Percentiles rank a stretch among this genome's conserved stretches.
Evolutionary conservation across 495 filamentous ascomycete genomes (phyloP).

Genomic region (Daldinia decipiens): DNA sequence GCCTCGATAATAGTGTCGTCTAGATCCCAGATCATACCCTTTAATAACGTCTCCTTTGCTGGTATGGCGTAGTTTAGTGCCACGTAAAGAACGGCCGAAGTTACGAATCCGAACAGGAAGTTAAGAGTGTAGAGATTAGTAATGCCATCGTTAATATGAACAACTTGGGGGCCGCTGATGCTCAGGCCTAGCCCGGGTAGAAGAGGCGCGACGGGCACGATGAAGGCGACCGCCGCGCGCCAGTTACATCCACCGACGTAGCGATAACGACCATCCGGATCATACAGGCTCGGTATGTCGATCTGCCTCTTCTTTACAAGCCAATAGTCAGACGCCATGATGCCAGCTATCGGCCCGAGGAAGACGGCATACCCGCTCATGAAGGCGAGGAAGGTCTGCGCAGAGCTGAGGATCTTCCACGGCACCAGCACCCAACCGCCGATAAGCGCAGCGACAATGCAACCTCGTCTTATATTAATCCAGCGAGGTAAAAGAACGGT

Average conservation of each 20-base stretch:
- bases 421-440: constrained; percentile 67
- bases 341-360: constrained; percentile 73
- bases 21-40: constrained; percentile 49
- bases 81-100: constrained; percentile 54
- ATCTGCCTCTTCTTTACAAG: constrained; percentile 68
- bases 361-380: constrained; percentile 73
- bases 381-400: constrained; percentile 67
- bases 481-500: constrained; percentile 67
- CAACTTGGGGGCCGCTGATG: constrained; percentile 50
- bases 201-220: constrained; percentile 70
- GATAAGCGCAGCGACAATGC: constrained; percentile 62
- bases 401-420: constrained; percentile 71
- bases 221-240: constrained; percentile 70
- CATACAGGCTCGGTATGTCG: constrained; percentile 68
- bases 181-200: constrained; percentile 60
- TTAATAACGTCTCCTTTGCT: constrained; percentile 46
- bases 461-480: constrained; percentile 67
- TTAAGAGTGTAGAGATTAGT: constrained; percentile 59
- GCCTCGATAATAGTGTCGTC: constrained; percentile 40
- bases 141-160: constrained; percentile 51
- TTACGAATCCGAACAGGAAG: constrained; percentile 62
- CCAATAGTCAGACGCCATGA: constrained; percentile 76
- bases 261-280: constrained; percentile 65
- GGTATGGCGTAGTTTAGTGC: constrained; percentile 48
- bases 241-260: constrained; percentile 68